Conservation (phyloP, 1,139 yeast genomes). For the Zygoascus hellenicus region DNA sequence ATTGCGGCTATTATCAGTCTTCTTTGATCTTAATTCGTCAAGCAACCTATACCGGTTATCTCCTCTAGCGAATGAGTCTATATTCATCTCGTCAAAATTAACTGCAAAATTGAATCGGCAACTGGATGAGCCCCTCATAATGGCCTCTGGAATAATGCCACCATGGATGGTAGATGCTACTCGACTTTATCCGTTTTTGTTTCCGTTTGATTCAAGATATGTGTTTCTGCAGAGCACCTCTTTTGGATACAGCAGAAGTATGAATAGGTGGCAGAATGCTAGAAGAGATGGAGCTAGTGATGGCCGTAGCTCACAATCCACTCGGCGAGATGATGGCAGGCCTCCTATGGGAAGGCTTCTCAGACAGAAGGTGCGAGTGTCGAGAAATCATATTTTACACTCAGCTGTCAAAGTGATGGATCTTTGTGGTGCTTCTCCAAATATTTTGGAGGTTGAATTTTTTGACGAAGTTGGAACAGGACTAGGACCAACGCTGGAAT, state of each 20-base stretch:
- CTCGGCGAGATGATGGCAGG: conserved; percentile 18
- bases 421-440: conserved; percentile 72
- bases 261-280: conserved; percentile 63
- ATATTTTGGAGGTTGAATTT: conserved; percentile 80
- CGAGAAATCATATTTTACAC: conserved; percentile 64
- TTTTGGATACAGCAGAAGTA: conserved; percentile 81
- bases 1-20: conserved; percentile 49
- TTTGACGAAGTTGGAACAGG: conserved; percentile 96
- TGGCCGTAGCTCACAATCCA: conserved; percentile 8
- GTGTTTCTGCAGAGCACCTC: conserved; percentile 82
- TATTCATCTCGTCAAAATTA: conserved; percentile 71
- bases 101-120: conserved; percentile 85
- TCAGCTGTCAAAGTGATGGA: conserved; percentile 78
- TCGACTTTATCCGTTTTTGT: conserved; percentile 69
- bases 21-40: conserved; percentile 45
- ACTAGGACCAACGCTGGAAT: conserved; percentile 91
- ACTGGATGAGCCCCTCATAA: conserved; percentile 81
- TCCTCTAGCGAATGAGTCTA: conserved; percentile 29
- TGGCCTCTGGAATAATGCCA: conserved; percentile 84
- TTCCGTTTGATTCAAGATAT: conserved; percentile 77
- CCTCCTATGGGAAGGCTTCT: conserved; percentile 66
- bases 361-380: conserved; percentile 74
- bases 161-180: conserved; percentile 77
- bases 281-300: conserved; percentile 15
- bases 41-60: background rate